A percentile compares a stretch with the other conserved stretches of the same genome.
Conservation (phyloP, 176 grass and related monocot genomes). For the Paspalum vaginatum region DNA sequence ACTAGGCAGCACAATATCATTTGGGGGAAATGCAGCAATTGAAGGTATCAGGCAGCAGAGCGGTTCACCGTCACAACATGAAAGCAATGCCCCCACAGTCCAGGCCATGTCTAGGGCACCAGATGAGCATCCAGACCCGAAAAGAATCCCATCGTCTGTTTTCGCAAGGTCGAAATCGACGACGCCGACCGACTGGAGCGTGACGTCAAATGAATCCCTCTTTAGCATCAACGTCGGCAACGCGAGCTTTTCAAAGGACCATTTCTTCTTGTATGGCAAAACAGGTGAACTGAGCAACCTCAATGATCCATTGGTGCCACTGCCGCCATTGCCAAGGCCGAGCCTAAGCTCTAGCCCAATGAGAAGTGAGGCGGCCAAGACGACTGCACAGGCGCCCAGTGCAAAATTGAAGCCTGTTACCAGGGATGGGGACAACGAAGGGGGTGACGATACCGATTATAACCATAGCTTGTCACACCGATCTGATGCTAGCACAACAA, state of each 20-base stretch:
- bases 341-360: conserved; percentile 9
- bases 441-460: conserved; percentile 15
- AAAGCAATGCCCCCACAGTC: background rate
- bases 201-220: conserved; percentile 81
- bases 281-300: conserved; percentile 42
- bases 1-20: conserved; percentile 30
- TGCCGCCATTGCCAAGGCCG: conserved; percentile 27
- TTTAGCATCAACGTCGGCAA: conserved; percentile 78
- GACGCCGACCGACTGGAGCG: conserved; percentile 63
- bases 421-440: conserved; percentile 18
- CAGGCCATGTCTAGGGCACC: conserved; percentile 48
- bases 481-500: conserved; percentile 59
- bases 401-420: conserved; percentile 33
- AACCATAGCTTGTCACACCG: conserved; percentile 42
- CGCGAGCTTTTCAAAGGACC: conserved; percentile 59
- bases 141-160: conserved; percentile 61
- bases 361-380: background rate
- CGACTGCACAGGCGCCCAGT: background rate
- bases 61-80: background rate
- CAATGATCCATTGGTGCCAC: conserved; percentile 42
- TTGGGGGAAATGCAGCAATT: background rate
- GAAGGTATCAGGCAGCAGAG: background rate
- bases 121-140: conserved; percentile 54
- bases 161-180: conserved; percentile 52
- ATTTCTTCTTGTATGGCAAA: conserved; percentile 46